These are phyloP conservation scores for Phtheirospermum japonicum DNA, from an alignment of 257 asterid genomes.

Conservation along the genomic window DNA sequence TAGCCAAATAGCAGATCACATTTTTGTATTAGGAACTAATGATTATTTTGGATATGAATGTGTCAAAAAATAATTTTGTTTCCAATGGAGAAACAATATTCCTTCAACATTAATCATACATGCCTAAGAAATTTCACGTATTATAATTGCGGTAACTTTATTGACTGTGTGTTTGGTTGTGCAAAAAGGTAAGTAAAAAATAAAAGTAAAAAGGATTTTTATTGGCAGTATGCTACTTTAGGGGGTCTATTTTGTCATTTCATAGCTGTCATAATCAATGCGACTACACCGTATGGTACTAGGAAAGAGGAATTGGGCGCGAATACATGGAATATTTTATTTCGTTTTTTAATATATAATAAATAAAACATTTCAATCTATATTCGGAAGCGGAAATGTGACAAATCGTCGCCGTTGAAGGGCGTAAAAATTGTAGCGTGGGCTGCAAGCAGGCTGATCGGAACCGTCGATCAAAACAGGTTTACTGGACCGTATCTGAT, in stretches of 20 bases:
- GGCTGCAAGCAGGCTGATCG: slow-evolving; percentile 39
- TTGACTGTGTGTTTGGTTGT: too few species aligned
- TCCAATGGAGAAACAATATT: too few species aligned
- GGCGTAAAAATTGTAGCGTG: slow-evolving; percentile 38
- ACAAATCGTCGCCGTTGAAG: slow-evolving; percentile 48
- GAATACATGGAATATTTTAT: not conserved
- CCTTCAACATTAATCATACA: too few species aligned
- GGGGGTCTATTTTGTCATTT: slow-evolving; percentile 26
- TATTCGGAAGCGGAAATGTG: slow-evolving; percentile 19
- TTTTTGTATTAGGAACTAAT: too few species aligned
- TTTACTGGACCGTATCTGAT: not conserved
- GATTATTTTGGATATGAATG: too few species aligned
- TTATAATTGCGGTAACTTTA: too few species aligned
- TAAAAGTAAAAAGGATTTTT: too few species aligned
- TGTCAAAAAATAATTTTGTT: too few species aligned
- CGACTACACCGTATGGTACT: slow-evolving; percentile 28
- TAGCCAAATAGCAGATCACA: too few species aligned
- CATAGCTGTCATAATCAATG: not conserved
- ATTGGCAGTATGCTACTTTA: not conserved
- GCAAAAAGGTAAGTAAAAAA: not conserved
- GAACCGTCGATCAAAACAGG: slow-evolving; percentile 16
- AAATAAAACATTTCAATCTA: too few species aligned
- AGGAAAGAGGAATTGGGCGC: not conserved
- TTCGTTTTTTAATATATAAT: too few species aligned
- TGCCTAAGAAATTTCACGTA: too few species aligned